phyloP scores from a whole-genome alignment of 306 rosid species.

The Vigna trinervia region DNA sequence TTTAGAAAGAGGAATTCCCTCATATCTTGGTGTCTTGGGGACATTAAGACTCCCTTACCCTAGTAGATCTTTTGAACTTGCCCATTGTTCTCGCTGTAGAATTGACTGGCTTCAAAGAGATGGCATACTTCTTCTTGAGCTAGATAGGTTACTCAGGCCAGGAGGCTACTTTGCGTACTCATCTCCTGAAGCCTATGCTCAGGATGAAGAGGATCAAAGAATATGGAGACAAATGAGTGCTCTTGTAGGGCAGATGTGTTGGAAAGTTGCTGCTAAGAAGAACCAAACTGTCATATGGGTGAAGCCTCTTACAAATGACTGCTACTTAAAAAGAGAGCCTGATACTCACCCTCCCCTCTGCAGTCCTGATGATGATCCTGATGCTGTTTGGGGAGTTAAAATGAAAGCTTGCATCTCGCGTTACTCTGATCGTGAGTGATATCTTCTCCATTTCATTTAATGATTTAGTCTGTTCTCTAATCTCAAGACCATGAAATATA shows the following conservation, averaged over 20 bases:
- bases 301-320: conserved; percentile 90
- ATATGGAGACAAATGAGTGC: conserved; percentile 90
- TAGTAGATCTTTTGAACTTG: conserved; percentile 94
- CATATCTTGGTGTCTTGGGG: conserved; percentile 93
- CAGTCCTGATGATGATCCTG: conserved; percentile 78
- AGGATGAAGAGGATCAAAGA: conserved; percentile 87
- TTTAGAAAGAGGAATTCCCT: conserved; percentile 92
- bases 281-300: conserved; percentile 97
- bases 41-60: conserved; percentile 94
- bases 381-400: conserved; percentile 80
- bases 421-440: conserved; percentile 77
- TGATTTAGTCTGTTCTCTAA: conserved; percentile 13
- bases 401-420: conserved; percentile 90
- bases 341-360: conserved; percentile 83
- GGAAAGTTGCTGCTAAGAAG: conserved; percentile 83
- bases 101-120: conserved; percentile 97
- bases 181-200: conserved; percentile 97
- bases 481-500: conserved; percentile 20
- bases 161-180: conserved; percentile 97
- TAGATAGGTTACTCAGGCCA: conserved; percentile 90
- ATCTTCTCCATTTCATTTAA: conserved; percentile 36
- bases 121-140: conserved; percentile 93
- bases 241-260: conserved; percentile 82
- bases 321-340: conserved; percentile 74
- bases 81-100: conserved; percentile 96